Evolutionary conservation across 2,329 filamentous ascomycete genomes (phyloP), one percentile per base, ranked within the genome.

Genomic region (Colletotrichum sp.): DNA sequence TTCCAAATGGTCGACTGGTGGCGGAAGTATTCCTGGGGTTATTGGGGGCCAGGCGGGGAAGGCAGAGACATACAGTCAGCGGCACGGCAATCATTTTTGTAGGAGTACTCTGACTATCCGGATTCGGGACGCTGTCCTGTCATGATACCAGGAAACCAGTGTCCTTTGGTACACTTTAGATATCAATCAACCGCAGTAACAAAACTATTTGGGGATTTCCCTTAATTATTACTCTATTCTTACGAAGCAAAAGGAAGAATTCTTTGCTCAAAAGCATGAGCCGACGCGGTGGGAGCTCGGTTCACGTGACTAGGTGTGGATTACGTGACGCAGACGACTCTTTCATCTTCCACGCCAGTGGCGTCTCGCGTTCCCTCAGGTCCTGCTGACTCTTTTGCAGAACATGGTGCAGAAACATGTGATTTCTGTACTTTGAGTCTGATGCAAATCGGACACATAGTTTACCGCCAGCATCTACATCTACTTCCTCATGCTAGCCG

Each of bases 221-320:
- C 36, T 32, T 34, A 30, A 28, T n/a, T 6, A 60, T 21, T 32
- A 30, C 57, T n/a, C 30, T 32, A 30, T n/a, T 30, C 16, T 60
- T 9, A 52, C 10, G 16, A 21, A 52, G n/a, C 10, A 49, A 6
- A 49, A 49, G n/a, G 8, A 44, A 44, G 18, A n/a, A 44, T n/a
- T 49, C 44, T 49, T 49, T 49, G n/a, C n/a, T 9, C 10, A 49
- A 49, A 49, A 49, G n/a, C 16, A 21, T 13, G 44, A 49, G 44
- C 44, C n/a, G 44, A 49, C n/a, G 10, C 44, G 44, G 44, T 49
- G n/a, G 9, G 18, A 21, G 32, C 16, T 8, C 26, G 44, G 30
- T 8, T 30, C 84, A 86, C 84, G 84, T 86, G 84, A 86, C 80
- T 65, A 80, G 83, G 84, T 81, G 84, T 82, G 79, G 81, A 73